These are phyloP conservation scores for Pyrenophora tritici-repentis DNA, from an alignment of 2,329 filamentous ascomycete genomes.

Conservation along the genomic window DNA sequence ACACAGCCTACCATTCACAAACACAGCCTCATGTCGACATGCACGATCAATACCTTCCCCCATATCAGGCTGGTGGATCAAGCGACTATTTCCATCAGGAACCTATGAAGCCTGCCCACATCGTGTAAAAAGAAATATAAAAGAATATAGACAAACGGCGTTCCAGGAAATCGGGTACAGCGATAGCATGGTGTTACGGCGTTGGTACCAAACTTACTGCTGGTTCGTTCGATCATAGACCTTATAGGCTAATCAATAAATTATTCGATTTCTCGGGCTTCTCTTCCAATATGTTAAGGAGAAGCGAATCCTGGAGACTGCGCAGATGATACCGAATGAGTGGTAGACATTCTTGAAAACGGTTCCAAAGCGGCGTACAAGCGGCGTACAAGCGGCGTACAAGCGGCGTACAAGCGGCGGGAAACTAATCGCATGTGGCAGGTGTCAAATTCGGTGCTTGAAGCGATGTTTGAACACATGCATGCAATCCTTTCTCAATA, in stretches of 20 bases:
- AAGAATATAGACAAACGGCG: not conserved
- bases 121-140: conserved; percentile 21
- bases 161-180: not conserved
- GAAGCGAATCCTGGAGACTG: too few relatives aligned
- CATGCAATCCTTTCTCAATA: not conserved
- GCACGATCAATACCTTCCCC: conserved; percentile 24
- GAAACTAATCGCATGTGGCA: conserved; percentile 4
- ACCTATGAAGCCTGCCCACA: conserved; percentile 35
- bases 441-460: not conserved
- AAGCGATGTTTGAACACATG: not conserved
- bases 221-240: too few relatives aligned
- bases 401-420: not conserved
- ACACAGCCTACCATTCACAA: conserved; percentile 34
- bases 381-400: too few relatives aligned
- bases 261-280: too few relatives aligned
- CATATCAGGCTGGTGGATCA: conserved; percentile 26
- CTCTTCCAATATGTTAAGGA: too few relatives aligned
- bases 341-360: too few relatives aligned
- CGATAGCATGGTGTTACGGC: not conserved
- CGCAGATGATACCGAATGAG: too few relatives aligned
- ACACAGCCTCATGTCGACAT: conserved; percentile 19
- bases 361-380: too few relatives aligned
- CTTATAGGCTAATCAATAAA: too few relatives aligned
- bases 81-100: conserved; percentile 32
- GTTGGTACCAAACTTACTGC: too few relatives aligned